These are phyloP conservation scores for Trichosanthes cucumerina DNA, from an alignment of 306 rosid genomes.

Conservation along the genomic window DNA sequence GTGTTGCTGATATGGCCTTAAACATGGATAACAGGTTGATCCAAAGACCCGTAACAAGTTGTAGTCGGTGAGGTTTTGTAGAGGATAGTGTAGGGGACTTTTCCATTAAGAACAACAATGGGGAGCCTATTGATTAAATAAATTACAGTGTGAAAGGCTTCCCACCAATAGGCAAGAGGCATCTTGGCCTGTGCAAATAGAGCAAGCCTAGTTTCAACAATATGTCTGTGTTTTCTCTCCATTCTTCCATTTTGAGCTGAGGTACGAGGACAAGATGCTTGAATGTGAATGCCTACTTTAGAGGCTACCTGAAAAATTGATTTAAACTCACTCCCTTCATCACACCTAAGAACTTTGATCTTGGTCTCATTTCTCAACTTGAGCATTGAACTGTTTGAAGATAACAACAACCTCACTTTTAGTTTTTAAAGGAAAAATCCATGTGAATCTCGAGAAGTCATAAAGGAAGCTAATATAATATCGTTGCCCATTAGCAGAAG, in stretches of 20 bases:
- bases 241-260: background rate
- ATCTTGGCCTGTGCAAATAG: background rate
- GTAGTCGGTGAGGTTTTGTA: background rate
- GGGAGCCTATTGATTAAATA: too few relatives aligned
- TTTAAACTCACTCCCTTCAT: background rate
- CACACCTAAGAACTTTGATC: background rate
- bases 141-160: too few relatives aligned
- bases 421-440: too few relatives aligned
- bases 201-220: background rate
- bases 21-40: background rate
- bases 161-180: background rate
- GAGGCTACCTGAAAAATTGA: background rate
- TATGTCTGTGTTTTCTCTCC: background rate
- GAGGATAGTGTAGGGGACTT: background rate
- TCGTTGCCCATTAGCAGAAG: too few relatives aligned
- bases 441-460: too few relatives aligned
- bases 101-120: accelerated
- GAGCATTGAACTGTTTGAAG: too few relatives aligned
- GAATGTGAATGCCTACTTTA: background rate
- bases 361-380: too few relatives aligned
- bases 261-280: background rate
- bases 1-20: background rate
- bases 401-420: too few relatives aligned
- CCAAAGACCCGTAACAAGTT: background rate
- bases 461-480: too few relatives aligned